phyloP scores from a whole-genome alignment of 441 rosid genomes.

The Dalechampia spathulata region DNA sequence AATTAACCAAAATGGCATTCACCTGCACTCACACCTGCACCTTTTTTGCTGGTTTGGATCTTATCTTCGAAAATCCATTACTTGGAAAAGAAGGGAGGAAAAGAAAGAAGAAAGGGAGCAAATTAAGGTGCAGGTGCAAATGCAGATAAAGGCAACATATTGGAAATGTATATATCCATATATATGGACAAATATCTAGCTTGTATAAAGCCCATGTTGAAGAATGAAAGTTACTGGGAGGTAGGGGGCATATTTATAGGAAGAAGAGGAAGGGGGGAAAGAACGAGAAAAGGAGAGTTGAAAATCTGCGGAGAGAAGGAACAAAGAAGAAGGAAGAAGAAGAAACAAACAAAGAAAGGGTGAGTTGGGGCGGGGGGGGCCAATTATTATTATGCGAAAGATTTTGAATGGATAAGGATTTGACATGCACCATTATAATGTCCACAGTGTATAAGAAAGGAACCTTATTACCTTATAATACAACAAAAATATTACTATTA shows the following conservation, averaged over 20 bases:
- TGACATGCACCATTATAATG: conserved; percentile 1
- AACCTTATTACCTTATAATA: no score
- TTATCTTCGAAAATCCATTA: neutral
- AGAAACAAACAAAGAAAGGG: neutral
- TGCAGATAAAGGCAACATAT: no score
- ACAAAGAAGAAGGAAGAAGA: neutral
- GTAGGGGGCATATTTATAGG: neutral
- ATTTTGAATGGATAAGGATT: conserved; percentile 9
- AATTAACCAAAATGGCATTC: conserved; percentile 23
- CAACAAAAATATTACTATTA: no score
- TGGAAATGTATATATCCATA: no score
- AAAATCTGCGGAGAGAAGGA: neutral
- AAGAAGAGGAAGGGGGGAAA: neutral
- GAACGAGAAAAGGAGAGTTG: neutral
- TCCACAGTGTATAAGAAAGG: neutral
- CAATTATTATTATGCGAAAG: neutral
- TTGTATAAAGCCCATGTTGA: no score
- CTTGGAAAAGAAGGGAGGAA: no score
- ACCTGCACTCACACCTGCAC: conserved; percentile 53
- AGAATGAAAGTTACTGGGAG: neutral
- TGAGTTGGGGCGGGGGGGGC: neutral
- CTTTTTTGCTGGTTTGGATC: conserved; percentile 12
- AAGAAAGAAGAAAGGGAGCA: no score
- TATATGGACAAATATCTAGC: no score
- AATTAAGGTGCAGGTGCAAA: no score